phyloP scores from a whole-genome alignment of 2,329 filamentous ascomycete genomes.

The Ustulina deusta region DNA sequence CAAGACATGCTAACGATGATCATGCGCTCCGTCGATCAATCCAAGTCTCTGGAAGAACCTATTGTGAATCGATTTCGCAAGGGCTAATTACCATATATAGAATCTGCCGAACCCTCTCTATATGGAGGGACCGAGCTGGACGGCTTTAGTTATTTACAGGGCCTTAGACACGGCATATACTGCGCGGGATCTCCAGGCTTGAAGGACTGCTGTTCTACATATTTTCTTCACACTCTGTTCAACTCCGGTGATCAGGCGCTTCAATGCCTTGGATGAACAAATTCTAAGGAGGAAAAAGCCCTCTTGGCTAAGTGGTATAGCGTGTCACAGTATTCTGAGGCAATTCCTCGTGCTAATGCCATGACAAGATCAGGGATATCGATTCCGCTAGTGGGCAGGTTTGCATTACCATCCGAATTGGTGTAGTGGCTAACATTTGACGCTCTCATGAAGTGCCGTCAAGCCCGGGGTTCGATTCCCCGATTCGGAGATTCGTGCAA shows the following conservation, averaged over 20 bases:
- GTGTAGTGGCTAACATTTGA: constrained; percentile 54
- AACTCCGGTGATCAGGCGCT: not conserved
- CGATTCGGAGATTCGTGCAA: constrained; percentile 44
- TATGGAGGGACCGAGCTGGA: not conserved
- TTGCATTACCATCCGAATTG: constrained; percentile 49
- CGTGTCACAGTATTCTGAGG: constrained; percentile 19
- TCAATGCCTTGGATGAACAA: not conserved
- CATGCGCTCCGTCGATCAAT: no score
- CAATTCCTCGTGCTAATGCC: constrained; percentile 4
- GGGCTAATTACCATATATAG: not conserved
- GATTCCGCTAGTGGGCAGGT: constrained; percentile 19
- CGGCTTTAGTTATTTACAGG: not conserved
- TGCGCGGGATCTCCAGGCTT: not conserved
- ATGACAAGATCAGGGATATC: constrained; percentile 24
- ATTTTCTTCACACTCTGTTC: not conserved
- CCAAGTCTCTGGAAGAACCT: no score
- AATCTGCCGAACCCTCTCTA: not conserved
- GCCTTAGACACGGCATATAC: not conserved
- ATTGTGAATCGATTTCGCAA: no score
- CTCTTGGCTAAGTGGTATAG: constrained; percentile 30
- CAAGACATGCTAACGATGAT: no score
- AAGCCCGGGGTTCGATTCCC: constrained; percentile 52
- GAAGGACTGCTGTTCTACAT: not conserved
- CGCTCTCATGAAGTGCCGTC: constrained; percentile 48
- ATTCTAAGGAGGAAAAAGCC: not conserved